These are phyloP conservation scores for Malus sylvestris DNA, from an alignment of 306 rosid species.

Conservation along the genomic window DNA sequence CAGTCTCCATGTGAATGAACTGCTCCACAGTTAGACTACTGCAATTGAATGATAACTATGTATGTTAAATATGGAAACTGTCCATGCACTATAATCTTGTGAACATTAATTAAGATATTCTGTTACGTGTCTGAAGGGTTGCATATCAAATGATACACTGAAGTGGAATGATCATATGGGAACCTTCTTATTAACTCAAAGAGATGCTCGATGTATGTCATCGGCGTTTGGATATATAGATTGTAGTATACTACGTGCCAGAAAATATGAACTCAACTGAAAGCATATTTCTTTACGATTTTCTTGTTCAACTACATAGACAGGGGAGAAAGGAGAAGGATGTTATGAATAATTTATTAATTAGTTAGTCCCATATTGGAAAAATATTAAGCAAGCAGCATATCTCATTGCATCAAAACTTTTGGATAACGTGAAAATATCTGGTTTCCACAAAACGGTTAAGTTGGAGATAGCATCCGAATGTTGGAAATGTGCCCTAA, in stretches of 20 bases:
- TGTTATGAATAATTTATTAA: neutral
- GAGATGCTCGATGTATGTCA: no score
- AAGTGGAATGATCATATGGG: no score
- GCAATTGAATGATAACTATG: neutral
- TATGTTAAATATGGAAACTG: neutral
- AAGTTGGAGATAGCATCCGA: neutral
- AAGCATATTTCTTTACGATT: neutral
- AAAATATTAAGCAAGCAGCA: neutral
- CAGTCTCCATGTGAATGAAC: conserved; percentile 37
- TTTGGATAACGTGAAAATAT: neutral
- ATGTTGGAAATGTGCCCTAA: no score
- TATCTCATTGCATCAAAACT: neutral
- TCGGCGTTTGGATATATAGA: no score
- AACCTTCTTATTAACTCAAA: no score
- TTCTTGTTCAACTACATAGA: neutral
- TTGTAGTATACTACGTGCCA: neutral
- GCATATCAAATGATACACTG: no score
- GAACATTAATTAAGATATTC: no score
- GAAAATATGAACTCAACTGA: neutral
- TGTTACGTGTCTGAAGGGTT: no score
- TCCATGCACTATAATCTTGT: no score
- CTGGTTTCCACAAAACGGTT: neutral
- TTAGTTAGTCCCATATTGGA: neutral
- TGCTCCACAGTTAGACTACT: conserved; percentile 38
- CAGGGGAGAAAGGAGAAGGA: neutral